A percentile compares a stretch with the other conserved stretches of the same genome.
phyloP scores from a whole-genome alignment of 768 basidiomycete species.

The Kwoniella dejecticola region DNA sequence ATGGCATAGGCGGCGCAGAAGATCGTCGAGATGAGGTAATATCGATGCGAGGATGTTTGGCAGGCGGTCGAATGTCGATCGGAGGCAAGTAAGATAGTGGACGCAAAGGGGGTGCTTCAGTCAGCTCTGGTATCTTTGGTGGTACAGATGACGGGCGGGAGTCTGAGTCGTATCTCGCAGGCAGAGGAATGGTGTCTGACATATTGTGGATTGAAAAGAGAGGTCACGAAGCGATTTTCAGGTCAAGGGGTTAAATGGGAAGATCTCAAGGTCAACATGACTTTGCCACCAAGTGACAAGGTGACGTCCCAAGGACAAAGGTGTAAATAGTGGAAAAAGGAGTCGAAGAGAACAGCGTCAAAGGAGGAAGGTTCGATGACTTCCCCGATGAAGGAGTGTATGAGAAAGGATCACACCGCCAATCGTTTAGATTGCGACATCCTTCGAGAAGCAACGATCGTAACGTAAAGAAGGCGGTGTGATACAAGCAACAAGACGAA shows the following conservation, averaged over 20 bases:
- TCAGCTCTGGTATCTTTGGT: slow-evolving; percentile 14
- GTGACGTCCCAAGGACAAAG: slow-evolving; percentile 10
- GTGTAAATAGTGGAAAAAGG: slow-evolving; percentile 6
- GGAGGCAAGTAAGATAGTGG: background rate
- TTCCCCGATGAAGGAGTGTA: slow-evolving; percentile 4
- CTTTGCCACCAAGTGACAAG: background rate
- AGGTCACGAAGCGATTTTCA: background rate
- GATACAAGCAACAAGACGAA: background rate
- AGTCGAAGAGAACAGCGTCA: slow-evolving; percentile 3
- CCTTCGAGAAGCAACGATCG: too few species aligned
- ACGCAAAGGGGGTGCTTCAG: background rate
- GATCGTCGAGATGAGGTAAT: slow-evolving; percentile 14
- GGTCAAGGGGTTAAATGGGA: background rate
- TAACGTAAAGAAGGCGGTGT: background rate
- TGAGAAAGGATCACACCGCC: background rate
- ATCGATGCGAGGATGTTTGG: slow-evolving; percentile 5
- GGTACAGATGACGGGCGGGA: slow-evolving; percentile 12
- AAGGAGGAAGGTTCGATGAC: slow-evolving; percentile 9
- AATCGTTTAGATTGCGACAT: too few species aligned
- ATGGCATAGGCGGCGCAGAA: slow-evolving; percentile 19
- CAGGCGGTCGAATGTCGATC: background rate
- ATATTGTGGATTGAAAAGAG: slow-evolving; percentile 9
- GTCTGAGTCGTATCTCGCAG: slow-evolving; percentile 5
- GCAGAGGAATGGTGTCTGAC: slow-evolving; percentile 15
- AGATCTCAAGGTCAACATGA: background rate